Evolutionary conservation across 2,329 filamentous ascomycete species (phyloP), one percentile per base, ranked within the genome.

Genomic region (Curvularia sp.): DNA sequence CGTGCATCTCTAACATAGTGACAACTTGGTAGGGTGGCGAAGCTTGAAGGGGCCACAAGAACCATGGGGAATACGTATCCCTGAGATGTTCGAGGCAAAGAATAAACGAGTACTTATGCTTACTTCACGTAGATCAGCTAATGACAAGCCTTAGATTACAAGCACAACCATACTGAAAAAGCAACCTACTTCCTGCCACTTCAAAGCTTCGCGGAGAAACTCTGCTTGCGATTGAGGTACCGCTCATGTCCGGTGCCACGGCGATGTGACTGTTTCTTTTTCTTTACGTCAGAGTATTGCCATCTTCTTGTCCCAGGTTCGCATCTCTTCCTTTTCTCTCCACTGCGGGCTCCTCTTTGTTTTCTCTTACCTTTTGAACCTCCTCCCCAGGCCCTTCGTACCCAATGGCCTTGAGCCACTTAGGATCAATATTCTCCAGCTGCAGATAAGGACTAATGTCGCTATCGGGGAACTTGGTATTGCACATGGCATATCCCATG

Each of bases 361-460:
- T 21, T 13, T 60, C 52, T 21, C 51, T 62, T 1, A 30, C 53
- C 34, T 55, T 53, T 32, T 67, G 38, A 42, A 67, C 69, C 36
- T 69, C 58, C 18, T 19, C 13, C n/a, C 61, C 64, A 0, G 62
- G 15, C 3, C 55, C 60, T 28, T 63, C 43, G 43, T 67, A 67
- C 18, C 70, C 70, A 41, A 77, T 63, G 3, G 72, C 73, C 57
- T 72, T 64, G 46, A 73, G 42, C 79, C 79, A 81, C 65, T 76
- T 74, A 9, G 77, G 76, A 65, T 81, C 79, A n/a, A 81, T 73
- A 23, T 78, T 75, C 39, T 78, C 73, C 13, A 79, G 10, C 28
- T 66, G 66, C 42, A 81, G 42, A 61, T 80, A 80, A 3, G 78
- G 78, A 53, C 70, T 74, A 5, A 71, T 59, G 59, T 81, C 77